Evolutionary conservation across 75 land plant species (phyloP).

Genomic region (Picea sitchensis): DNA sequence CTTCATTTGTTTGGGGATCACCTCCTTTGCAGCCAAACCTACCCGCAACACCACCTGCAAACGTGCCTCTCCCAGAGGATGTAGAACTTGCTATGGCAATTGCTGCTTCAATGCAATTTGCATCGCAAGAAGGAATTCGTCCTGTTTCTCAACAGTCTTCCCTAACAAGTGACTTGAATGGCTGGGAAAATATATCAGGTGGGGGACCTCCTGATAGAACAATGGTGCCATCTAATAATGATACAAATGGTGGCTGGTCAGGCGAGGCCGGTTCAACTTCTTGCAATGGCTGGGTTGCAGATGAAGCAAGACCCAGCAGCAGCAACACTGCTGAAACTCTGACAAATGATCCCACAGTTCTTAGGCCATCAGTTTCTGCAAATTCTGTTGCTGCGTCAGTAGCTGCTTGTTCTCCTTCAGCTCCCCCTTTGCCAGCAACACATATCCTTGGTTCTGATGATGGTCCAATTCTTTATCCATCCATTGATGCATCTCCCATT

Average conservation of each 20-base stretch:
- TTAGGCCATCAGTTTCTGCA: constrained; percentile 1
- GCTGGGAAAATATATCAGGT: constrained; percentile 17
- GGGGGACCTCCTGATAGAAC: constrained; percentile 3
- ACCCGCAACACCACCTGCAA: constrained; percentile 30
- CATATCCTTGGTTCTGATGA: constrained; percentile 19
- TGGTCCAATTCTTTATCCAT: constrained; percentile 69
- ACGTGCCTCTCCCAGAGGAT: constrained; percentile 42
- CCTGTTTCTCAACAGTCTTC: constrained; percentile 2
- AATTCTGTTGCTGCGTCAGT: constrained; percentile 12
- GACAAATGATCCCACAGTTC: neutral
- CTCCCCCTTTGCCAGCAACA: constrained; percentile 61
- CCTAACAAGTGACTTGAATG: constrained; percentile 19
- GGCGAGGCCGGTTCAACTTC: neutral
- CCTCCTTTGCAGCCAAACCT: neutral
- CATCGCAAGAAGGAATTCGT: constrained; percentile 43
- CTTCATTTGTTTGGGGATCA: neutral
- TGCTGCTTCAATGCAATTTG: constrained; percentile 74
- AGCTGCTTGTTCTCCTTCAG: constrained; percentile 45
- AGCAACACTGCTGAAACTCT: constrained; percentile 3
- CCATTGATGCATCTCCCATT: constrained; percentile 54
- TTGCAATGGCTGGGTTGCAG: constrained; percentile 25
- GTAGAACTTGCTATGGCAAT: constrained; percentile 66
- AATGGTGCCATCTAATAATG: neutral
- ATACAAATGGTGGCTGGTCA: constrained; percentile 9
- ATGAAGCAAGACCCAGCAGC: constrained; percentile 28